Base-by-base conservation (phyloP, 2,329 filamentous ascomycete genomes). In the Penicillium sp. region DNA sequence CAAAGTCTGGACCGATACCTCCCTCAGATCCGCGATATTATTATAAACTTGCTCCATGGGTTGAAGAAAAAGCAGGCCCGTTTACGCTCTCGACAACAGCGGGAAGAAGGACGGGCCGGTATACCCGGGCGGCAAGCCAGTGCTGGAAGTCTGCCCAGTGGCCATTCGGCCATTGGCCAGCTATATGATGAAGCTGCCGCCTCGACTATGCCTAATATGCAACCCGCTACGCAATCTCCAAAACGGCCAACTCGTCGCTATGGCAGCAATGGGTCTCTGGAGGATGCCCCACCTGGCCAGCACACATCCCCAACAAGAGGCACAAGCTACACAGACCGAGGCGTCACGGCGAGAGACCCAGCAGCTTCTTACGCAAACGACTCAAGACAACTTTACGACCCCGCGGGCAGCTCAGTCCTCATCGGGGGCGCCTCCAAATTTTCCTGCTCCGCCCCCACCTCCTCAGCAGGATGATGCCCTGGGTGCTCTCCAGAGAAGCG, bases 51-150 rank as follows among this genome's bases (percentile, higher is more conserved):
- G 24, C 79, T 98, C 7, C 93, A 98, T 66, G 93, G 93, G 2
- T 73, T 98, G 54, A 98, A 98, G 74, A 85, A 91, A 69, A 98
- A 98, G 69, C 93, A 98, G 66, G 90, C 95, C 63, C 88, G 89
- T 60, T 71, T 98, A 61, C 74, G 81, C 36, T 79, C 80, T 52
- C 76, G 77, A 49, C 74, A 74, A 48, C 69, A 74, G 44, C 70
- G 72, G 55, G 74, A 77, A 44, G 71, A 80, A 42, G 74, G 66
- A 43, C 68, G 71, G 44, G 42, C 53, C 47, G 47, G 43, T 4
- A 43, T 60, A 22, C 58, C 68, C 6, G 65, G 57, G 58, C 70
- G 64, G 58, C 75, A 70, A 59, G 69, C 61, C 63, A 77, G 69
- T 51, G 67, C 71, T 2, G 73, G 73, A 26, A 79, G 75, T 56